Conservation (phyloP, 73 alveolate genomes). For the Paramecium primaurelia region DNA sequence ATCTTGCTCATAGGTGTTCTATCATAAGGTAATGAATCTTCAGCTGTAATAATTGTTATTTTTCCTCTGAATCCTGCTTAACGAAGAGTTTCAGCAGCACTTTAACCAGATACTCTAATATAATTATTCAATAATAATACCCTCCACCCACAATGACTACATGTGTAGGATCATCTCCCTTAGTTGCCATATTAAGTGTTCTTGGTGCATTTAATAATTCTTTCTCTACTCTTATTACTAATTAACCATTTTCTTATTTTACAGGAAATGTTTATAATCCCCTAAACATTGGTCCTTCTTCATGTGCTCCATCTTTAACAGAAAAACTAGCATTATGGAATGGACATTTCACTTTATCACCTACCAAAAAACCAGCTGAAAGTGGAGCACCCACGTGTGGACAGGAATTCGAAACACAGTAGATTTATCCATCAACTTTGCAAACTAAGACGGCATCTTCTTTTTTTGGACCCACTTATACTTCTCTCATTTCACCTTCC, state of each 20-base stretch:
- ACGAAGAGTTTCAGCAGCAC: too few relatives aligned
- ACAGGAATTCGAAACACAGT: slow-evolving; percentile 67
- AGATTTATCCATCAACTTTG: slow-evolving; percentile 55
- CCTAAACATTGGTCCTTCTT: slow-evolving; percentile 82
- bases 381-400: slow-evolving; percentile 89
- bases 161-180: slow-evolving; percentile 49
- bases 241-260: slow-evolving; percentile 71
- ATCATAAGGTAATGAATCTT: too few relatives aligned
- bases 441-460: slow-evolving; percentile 65
- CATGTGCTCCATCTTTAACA: slow-evolving; percentile 77
- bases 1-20: too few relatives aligned
- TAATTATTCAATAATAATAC: too few relatives aligned
- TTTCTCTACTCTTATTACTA: slow-evolving; percentile 69
- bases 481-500: slow-evolving; percentile 62
- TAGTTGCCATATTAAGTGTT: slow-evolving; percentile 70
- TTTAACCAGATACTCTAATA: too few relatives aligned
- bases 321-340: slow-evolving; percentile 89
- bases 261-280: slow-evolving; percentile 82
- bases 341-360: slow-evolving; percentile 84
- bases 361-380: slow-evolving; percentile 66
- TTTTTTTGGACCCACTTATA: slow-evolving; percentile 64
- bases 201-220: slow-evolving; percentile 16
- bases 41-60: too few relatives aligned
- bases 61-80: too few relatives aligned
- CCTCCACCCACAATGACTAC: too few relatives aligned